These are phyloP conservation scores for Cryptosporidium meleagridis DNA, from an alignment of 169 alveolate species.

Conservation along the genomic window DNA sequence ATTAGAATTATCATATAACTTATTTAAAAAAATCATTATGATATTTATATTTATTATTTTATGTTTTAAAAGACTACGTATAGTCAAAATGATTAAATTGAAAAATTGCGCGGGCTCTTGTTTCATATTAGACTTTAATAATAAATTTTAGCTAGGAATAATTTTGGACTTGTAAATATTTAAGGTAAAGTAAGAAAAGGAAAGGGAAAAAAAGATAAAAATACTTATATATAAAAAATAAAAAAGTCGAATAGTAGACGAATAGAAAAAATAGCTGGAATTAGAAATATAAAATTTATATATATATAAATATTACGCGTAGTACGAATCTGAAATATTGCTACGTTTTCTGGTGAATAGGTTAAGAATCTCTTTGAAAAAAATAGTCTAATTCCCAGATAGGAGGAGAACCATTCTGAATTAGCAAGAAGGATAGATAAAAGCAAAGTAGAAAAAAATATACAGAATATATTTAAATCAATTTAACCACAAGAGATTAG, in stretches of 20 bases:
- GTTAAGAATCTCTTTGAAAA: background rate
- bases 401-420: background rate
- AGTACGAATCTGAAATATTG: background rate
- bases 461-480: background rate
- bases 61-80: background rate
- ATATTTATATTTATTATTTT: too few species aligned
- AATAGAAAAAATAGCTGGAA: slow-evolving; percentile 16
- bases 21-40: too few species aligned
- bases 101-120: background rate
- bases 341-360: background rate
- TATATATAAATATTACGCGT: background rate
- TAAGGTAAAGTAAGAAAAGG: background rate
- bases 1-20: background rate
- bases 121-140: background rate
- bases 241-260: slow-evolving; percentile 5
- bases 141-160: background rate
- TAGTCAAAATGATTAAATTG: background rate
- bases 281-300: background rate
- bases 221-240: too few species aligned
- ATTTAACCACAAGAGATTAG: background rate
- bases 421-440: background rate
- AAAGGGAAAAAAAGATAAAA: background rate
- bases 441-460: background rate
- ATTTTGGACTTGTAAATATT: background rate
- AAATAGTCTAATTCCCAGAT: background rate